Evolutionary conservation across 208 protist genomes (phyloP).

Genomic region (Hexamita inflata): DNA sequence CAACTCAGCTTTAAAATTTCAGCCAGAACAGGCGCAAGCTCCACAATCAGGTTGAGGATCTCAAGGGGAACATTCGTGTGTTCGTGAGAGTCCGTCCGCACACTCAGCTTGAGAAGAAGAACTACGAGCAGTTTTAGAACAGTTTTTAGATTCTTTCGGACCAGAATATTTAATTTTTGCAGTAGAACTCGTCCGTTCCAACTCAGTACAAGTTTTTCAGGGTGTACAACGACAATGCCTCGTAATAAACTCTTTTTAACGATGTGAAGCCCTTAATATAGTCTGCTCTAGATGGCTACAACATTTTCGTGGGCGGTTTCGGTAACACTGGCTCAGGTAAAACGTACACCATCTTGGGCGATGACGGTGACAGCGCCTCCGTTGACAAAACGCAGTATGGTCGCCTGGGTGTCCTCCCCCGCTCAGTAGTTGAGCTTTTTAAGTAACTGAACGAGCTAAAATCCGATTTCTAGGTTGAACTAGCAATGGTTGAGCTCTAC

Average conservation of each 20-base stretch:
- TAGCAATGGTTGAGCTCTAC: constrained; percentile 12
- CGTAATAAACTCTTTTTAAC: constrained; percentile 59
- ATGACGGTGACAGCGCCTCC: constrained; percentile 37
- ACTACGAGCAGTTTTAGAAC: neutral
- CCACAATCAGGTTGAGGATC: constrained; percentile 55
- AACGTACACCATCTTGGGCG: constrained; percentile 58
- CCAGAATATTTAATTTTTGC: neutral
- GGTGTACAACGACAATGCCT: constrained; percentile 46
- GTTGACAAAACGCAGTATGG: neutral
- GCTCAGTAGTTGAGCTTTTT: constrained; percentile 19
- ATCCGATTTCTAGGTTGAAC: neutral
- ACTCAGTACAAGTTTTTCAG: constrained; percentile 52
- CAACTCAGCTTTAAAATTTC: too few relatives aligned
- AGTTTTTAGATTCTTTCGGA: neutral
- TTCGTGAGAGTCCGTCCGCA: constrained; percentile 57
- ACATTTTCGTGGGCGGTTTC: constrained; percentile 63
- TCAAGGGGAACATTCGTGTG: constrained; percentile 65
- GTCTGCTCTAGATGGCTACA: constrained; percentile 58
- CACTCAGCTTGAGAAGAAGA: constrained; percentile 6
- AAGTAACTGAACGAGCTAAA: neutral
- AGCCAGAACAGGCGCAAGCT: constrained; percentile 42
- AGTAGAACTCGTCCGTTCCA: neutral
- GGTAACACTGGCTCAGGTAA: constrained; percentile 67
- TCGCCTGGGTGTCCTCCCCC: constrained; percentile 2
- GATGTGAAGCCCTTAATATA: constrained; percentile 61